phyloP scores from a whole-genome alignment of 306 rosid species.

The Biancaea sappan region DNA sequence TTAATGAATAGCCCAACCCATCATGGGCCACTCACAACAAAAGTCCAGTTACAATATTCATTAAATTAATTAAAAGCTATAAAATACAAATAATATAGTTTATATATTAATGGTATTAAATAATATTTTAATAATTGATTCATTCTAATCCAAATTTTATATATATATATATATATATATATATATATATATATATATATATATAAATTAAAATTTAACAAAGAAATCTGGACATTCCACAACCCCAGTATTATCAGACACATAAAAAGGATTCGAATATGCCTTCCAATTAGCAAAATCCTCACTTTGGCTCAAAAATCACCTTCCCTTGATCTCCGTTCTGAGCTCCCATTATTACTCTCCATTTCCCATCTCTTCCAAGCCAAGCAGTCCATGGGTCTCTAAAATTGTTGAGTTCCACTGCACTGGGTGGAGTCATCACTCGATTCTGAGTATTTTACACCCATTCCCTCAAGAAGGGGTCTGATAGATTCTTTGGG shows the following conservation, averaged over 20 bases:
- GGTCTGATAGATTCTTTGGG: slow-evolving; percentile 52
- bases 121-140: no score
- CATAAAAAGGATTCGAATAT: slow-evolving; percentile 36
- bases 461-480: slow-evolving; percentile 52
- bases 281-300: slow-evolving; percentile 51
- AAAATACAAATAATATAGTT: no score
- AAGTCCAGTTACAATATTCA: no score
- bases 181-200: no score
- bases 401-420: slow-evolving; percentile 43
- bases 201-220: no score
- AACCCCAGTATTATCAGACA: slow-evolving; percentile 40
- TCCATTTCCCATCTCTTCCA: slow-evolving; percentile 48
- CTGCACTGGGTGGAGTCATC: slow-evolving; percentile 37
- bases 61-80: no score
- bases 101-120: no score
- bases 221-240: slow-evolving; percentile 64
- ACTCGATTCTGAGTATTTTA: slow-evolving; percentile 54
- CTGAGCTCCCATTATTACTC: slow-evolving; percentile 47
- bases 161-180: no score
- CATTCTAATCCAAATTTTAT: no score
- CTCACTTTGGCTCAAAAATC: slow-evolving; percentile 45
- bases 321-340: slow-evolving; percentile 46
- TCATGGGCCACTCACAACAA: no score
- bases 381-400: slow-evolving; percentile 70
- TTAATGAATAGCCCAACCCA: no score